A percentile compares a stretch with the other conserved stretches of the same genome.
These are phyloP conservation scores for Fusarium marasasianum DNA, from an alignment of 2,329 filamentous ascomycete genomes.

Conservation along the genomic window DNA sequence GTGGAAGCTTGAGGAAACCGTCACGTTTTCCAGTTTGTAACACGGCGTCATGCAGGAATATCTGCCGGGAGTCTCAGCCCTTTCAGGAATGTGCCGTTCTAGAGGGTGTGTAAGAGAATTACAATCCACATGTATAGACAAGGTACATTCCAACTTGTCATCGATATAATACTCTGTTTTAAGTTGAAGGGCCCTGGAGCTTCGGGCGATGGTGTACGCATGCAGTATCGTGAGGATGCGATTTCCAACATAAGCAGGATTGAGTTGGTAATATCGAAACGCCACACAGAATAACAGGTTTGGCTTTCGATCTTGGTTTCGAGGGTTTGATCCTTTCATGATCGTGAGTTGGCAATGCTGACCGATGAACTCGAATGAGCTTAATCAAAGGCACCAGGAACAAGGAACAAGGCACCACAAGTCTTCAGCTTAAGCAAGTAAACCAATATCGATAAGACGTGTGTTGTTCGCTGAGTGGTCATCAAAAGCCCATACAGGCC, in stretches of 20 bases:
- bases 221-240: conserved; percentile 1
- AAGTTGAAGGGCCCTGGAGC: conserved; percentile 12
- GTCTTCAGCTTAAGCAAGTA: conserved; percentile 24
- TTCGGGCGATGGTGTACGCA: conserved; percentile 1
- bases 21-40: conserved; percentile 21
- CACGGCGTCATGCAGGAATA: conserved; percentile 22
- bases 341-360: conserved; percentile 3
- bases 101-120: conserved; percentile 34
- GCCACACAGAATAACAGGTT: conserved; percentile 19
- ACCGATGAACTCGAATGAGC: background rate
- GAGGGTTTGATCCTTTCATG: background rate
- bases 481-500: background rate
- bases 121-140: conserved; percentile 22
- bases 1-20: conserved; percentile 24
- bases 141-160: conserved; percentile 26
- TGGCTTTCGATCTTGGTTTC: background rate
- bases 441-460: conserved; percentile 34
- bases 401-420: conserved; percentile 22
- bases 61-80: conserved; percentile 23
- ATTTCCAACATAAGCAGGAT: conserved; percentile 16
- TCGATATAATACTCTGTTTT: conserved; percentile 34
- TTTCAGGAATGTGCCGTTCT: conserved; percentile 27
- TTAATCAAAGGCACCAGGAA: conserved; percentile 23
- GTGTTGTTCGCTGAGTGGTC: conserved; percentile 40
- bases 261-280: conserved; percentile 5